Evolutionary conservation across 208 protist species (phyloP).

Genomic region (Trypanosoma avium): DNA sequence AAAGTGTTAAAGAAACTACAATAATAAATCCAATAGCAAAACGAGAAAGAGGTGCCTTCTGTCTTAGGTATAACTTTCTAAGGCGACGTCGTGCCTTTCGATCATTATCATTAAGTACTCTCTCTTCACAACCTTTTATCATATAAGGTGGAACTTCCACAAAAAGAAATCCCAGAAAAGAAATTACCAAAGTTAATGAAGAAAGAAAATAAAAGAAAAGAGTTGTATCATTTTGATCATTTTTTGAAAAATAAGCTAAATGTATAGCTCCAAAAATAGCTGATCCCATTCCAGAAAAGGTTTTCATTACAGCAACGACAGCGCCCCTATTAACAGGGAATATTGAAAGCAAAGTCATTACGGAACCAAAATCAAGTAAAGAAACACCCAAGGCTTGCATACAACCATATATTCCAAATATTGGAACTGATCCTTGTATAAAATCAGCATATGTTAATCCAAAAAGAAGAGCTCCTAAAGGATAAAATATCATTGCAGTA

Average conservation of each 20-base stretch:
- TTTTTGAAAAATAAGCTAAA: conserved; percentile 60
- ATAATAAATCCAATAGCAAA: conserved; percentile 65
- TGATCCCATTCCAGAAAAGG: conserved; percentile 84
- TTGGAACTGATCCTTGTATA: conserved; percentile 47
- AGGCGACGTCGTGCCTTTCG: conserved; percentile 32
- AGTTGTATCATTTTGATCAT: conserved; percentile 36
- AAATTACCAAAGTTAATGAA: conserved; percentile 30
- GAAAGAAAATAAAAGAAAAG: conserved; percentile 71
- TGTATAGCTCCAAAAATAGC: conserved; percentile 69
- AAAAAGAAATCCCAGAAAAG: conserved; percentile 51
- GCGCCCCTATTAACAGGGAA: conserved; percentile 79
- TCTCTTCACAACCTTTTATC: conserved; percentile 60
- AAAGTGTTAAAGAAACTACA: conserved; percentile 52
- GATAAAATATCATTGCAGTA: conserved; percentile 44
- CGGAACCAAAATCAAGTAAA: conserved; percentile 67
- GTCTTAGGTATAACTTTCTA: conserved; percentile 53
- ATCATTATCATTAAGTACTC: conserved; percentile 37
- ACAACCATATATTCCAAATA: conserved; percentile 54
- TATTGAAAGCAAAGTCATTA: conserved; percentile 79
- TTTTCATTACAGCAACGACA: conserved; percentile 86
- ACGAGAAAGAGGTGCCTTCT: conserved; percentile 57
- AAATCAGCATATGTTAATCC: conserved; percentile 59
- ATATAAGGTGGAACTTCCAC: conserved; percentile 73
- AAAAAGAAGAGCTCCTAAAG: conserved; percentile 50
- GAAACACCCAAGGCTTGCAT: conserved; percentile 47